Base-by-base conservation (phyloP, 2,329 filamentous ascomycete genomes). In the Cytospora chrysosperma region DNA sequence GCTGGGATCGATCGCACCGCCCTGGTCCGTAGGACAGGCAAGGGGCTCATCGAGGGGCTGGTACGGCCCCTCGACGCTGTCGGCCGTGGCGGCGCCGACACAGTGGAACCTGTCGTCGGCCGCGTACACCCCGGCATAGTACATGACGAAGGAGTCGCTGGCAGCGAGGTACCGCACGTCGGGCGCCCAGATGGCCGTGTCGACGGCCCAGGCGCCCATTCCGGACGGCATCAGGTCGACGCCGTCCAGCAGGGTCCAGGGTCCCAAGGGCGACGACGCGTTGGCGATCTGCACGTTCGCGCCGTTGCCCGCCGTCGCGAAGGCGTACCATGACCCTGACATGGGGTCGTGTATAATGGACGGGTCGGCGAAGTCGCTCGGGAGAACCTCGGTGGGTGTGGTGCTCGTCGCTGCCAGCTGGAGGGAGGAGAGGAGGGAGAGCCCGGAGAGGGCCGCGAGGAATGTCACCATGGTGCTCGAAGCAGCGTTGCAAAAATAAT, bases 1-100 rank as follows among this genome's bases (percentile, higher is more conserved):
- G 13, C 78, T 74, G 0, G 81, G 72, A 65, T 85, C 82, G 67
- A 85, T 84, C 3, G 81, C 77, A 13, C 81, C 81, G 19, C 81
- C 81, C 54, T 73, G 70, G 24, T 75, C 73, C 0, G 77, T 65
- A 1, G 74, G 75, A 65, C 81, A 83, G 12, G 77, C 75, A 13
- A 82, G 69, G 0, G 78, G 74, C 1, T 67, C 69, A 6, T 70
- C 63, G 10, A 72, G 70, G 8, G 79, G 74, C 10, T 69, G 69
- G 66, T 78, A 82, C 1, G 79, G 79, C 0, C 80, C 80, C 4
- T 71, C 64, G 28, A 74, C 70, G 13, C 67, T 68, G 43, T 72
- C 67, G 7, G 79, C 75, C 9, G 76, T 71, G 6, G 80, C 81
- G 4, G 74, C 76, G 24, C 79, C 80, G 27, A 83, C 71, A 69